Conservation (phyloP, 2,329 filamentous ascomycete genomes). For the Sporothrix dimorphospora region DNA sequence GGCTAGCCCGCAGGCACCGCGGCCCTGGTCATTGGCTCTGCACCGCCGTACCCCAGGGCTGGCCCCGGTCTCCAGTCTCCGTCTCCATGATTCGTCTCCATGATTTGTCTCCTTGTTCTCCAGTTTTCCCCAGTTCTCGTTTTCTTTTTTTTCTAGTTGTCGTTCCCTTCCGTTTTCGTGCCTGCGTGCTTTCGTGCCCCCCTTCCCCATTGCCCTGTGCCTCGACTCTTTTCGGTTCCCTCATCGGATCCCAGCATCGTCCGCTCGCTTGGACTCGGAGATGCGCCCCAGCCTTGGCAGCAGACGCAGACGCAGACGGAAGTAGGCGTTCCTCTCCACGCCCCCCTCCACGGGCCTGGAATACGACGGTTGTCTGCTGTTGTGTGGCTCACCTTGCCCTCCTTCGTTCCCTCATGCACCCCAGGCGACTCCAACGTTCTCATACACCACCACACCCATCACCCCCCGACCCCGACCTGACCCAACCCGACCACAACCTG, state of each 20-base stretch:
- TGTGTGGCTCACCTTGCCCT: too few relatives aligned
- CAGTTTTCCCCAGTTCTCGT: constrained; percentile 11
- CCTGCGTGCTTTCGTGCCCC: background rate
- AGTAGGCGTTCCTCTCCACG: background rate
- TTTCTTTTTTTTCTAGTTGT: background rate
- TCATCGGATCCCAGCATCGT: background rate
- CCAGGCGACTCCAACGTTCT: background rate
- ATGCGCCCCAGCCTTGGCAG: constrained; percentile 5
- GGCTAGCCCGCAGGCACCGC: background rate
- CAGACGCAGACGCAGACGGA: background rate
- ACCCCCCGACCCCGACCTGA: background rate
- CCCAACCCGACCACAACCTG: background rate
- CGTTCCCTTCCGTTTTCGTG: background rate
- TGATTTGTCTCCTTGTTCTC: background rate
- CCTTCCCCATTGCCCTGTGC: background rate
- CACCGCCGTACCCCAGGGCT: constrained; percentile 8
- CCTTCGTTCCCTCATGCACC: background rate
- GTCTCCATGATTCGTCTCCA: constrained; percentile 7
- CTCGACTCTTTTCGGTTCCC: background rate
- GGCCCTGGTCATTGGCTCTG: background rate
- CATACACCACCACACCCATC: background rate
- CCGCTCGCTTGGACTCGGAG: constrained; percentile 1
- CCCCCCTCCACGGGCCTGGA: background rate
- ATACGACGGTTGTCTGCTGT: background rate
- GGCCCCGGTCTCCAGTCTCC: background rate